Percentiles rank a stretch among this genome's conserved stretches.
These are phyloP conservation scores for Mediolabrus comicus DNA, from an alignment of 108 stramenopile genomes.

Conservation along the genomic window DNA sequence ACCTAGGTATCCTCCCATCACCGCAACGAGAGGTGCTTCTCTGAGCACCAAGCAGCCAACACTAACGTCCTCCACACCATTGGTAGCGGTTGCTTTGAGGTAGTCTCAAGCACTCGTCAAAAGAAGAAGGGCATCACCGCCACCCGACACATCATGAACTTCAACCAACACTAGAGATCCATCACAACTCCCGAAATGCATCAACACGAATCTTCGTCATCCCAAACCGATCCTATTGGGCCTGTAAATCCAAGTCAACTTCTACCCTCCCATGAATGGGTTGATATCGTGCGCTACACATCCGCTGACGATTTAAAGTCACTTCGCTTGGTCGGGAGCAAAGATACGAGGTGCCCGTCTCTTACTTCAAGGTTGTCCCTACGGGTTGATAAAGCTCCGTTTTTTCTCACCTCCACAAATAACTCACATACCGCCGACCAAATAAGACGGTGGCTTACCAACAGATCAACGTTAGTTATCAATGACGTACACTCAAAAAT, in stretches of 20 bases:
- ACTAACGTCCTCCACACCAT: no score
- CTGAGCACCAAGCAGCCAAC: no score
- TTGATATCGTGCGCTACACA: conserved; percentile 19
- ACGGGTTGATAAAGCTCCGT: conserved; percentile 29
- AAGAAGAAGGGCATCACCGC: no score
- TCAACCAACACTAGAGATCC: no score
- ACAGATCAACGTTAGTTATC: conserved; percentile 22
- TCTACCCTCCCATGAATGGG: not conserved
- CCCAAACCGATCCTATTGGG: not conserved
- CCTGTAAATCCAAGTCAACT: not conserved
- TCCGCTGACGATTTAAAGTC: conserved; percentile 23
- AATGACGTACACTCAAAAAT: conserved; percentile 16
- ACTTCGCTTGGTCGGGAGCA: conserved; percentile 32
- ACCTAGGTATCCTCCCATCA: no score
- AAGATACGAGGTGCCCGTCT: conserved; percentile 8
- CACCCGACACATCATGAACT: no score
- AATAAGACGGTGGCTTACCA: conserved; percentile 23
- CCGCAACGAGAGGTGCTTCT: no score
- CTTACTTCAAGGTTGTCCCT: conserved; percentile 28
- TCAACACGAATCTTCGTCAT: not conserved
- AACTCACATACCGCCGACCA: not conserved
- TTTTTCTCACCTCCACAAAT: conserved; percentile 9
- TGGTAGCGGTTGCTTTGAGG: no score
- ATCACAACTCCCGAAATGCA: no score
- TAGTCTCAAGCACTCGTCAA: no score